Conservation (phyloP, 2,329 filamentous ascomycete species). For the Claviceps sp. region DNA sequence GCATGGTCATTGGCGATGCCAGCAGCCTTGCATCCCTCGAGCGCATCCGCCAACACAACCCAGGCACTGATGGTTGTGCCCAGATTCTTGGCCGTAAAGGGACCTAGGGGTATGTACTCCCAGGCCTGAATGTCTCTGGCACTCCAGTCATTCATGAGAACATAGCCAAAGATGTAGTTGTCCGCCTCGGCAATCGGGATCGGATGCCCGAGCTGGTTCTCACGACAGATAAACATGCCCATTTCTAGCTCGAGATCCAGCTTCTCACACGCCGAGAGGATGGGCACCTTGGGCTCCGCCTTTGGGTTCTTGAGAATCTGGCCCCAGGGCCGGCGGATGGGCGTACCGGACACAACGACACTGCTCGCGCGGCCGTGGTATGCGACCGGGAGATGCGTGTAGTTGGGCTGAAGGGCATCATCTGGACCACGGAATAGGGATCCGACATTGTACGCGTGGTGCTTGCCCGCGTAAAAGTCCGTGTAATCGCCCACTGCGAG, state of each 20-base stretch:
- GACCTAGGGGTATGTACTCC: slow-evolving; percentile 49
- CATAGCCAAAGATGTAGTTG: slow-evolving; percentile 57
- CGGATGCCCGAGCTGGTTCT: slow-evolving; percentile 53
- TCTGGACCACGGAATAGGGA: slow-evolving; percentile 59
- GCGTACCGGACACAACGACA: slow-evolving; percentile 61
- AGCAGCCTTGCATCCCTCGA: slow-evolving; percentile 21
- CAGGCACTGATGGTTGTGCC: slow-evolving; percentile 48
- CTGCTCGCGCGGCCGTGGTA: slow-evolving; percentile 72
- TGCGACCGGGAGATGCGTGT: slow-evolving; percentile 65
- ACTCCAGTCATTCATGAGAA: slow-evolving; percentile 52
- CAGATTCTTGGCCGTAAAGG: slow-evolving; percentile 49
- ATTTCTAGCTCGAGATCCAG: slow-evolving; percentile 72
- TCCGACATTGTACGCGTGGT: slow-evolving; percentile 61
- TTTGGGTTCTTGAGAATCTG: slow-evolving; percentile 46
- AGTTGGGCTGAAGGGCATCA: slow-evolving; percentile 69
- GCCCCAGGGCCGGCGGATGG: slow-evolving; percentile 57
- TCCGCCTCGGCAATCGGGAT: slow-evolving; percentile 54
- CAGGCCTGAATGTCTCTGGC: slow-evolving; percentile 48
- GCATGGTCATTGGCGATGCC: slow-evolving; percentile 20
- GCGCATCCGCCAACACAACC: slow-evolving; percentile 47
- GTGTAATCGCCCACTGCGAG: slow-evolving; percentile 73
- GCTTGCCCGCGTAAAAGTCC: slow-evolving; percentile 69
- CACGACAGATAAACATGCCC: slow-evolving; percentile 57
- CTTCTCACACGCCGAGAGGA: slow-evolving; percentile 44
- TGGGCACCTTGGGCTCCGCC: slow-evolving; percentile 39